A percentile compares a stretch with the other conserved stretches of the same genome.
Evolutionary conservation across 2,329 filamentous ascomycete genomes (phyloP).

Genomic region (Fusarium sp.): DNA sequence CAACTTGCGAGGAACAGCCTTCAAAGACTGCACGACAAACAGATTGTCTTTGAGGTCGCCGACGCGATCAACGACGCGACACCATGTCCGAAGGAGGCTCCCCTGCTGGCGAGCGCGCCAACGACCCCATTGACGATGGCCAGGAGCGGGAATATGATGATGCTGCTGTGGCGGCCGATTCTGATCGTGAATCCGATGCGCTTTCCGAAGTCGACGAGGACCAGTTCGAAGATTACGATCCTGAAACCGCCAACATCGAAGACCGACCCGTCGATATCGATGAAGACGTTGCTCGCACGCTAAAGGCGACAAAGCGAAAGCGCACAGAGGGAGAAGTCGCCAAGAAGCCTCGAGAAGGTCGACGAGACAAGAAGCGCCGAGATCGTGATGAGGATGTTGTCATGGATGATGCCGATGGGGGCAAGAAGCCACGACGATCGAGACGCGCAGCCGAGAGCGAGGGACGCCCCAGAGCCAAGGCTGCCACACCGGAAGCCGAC

Average conservation of each 20-base stretch:
- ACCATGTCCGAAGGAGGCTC: constrained; percentile 62
- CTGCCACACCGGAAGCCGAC: constrained; percentile 67
- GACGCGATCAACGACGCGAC: constrained; percentile 27
- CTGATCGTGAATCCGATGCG: constrained; percentile 68
- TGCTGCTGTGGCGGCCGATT: constrained; percentile 52
- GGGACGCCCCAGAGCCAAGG: constrained; percentile 59
- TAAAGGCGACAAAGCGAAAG: constrained; percentile 75
- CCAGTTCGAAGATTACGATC: constrained; percentile 77
- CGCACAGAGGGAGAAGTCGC: constrained; percentile 70
- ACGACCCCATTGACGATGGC: constrained; percentile 54
- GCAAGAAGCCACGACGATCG: constrained; percentile 60
- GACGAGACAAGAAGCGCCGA: constrained; percentile 73
- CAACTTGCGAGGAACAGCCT: not conserved
- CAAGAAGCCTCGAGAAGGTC: constrained; percentile 82
- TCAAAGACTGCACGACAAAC: not conserved
- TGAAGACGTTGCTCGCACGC: constrained; percentile 71
- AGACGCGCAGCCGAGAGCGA: constrained; percentile 57
- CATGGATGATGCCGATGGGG: constrained; percentile 60
- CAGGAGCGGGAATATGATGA: constrained; percentile 52
- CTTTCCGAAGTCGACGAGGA: constrained; percentile 78
- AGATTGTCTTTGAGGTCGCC: not conserved
- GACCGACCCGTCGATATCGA: constrained; percentile 75
- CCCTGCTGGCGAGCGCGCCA: constrained; percentile 51
- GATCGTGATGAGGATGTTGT: constrained; percentile 61
- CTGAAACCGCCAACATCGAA: constrained; percentile 71